Base-by-base conservation (phyloP, 2,329 filamentous ascomycete species). In the Hymenoscyphus repandus region DNA sequence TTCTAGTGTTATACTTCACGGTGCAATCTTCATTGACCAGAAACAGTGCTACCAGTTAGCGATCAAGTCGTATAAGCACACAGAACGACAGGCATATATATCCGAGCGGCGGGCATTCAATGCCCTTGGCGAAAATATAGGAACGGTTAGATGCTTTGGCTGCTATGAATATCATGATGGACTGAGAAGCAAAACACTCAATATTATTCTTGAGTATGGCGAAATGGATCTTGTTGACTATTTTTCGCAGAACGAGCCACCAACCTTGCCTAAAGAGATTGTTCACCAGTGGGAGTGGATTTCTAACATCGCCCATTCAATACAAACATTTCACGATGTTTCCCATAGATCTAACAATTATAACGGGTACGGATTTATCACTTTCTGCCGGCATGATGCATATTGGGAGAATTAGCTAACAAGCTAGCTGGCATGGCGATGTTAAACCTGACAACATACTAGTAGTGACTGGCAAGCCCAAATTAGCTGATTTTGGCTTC, bases 401-500 rank as follows among this genome's bases (percentile, higher is more conserved):
- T 34, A 13, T 13, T 34, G 9, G 11, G 12, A 20, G 13, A 20
- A 27, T 7, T 22, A 22, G 15, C 13, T 31, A 10, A 4, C 9
- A 40, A 31, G n/a, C n/a, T 20, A 71, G 69, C 1, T 71, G 68
- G 67, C 70, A 73, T 53, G 64, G 64, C 9, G 64, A 69, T 39
- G 63, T 69, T 34, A 69, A 68, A 34, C 67, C 67, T 1, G 64
- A 64, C 34, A 69, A 69, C 37, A 68, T 69, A 9, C 49, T 69
- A 5, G 39, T 50, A 1, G 62, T 72, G 1, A 42, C 60, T 2
- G 64, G 58, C 3, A 47, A 62, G 2, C 69, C 68, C 47, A 71
- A 72, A 50, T 58, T 73, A 0, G 67, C 68, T 1, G 70, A 72
- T 48, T 66, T 64, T 5, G 70, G 69, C 0, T 69, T 68, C 46